Evolutionary conservation across 2,329 filamentous ascomycete species (phyloP).

Genomic region (Arthrobotrys iridis): DNA sequence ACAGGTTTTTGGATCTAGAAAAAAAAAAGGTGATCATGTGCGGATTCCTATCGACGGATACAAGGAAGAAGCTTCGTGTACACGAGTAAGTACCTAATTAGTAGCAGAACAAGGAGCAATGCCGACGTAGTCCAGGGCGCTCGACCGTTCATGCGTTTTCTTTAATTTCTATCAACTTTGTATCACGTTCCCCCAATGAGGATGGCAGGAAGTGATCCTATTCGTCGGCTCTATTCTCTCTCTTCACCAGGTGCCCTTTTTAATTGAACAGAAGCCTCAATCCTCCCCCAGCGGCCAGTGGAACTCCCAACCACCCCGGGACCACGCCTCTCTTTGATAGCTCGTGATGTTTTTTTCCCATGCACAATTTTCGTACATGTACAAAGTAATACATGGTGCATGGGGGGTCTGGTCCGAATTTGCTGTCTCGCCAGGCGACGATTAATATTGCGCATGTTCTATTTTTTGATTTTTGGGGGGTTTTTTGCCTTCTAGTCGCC

Average conservation of each 20-base stretch:
- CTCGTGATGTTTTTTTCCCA: no score
- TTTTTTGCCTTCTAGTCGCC: conserved; percentile 28
- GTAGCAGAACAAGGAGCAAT: neutral
- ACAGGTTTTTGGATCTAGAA: neutral
- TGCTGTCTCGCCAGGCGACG: conserved; percentile 19
- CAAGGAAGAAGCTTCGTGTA: neutral
- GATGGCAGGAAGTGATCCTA: conserved; percentile 2
- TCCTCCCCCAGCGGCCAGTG: no score
- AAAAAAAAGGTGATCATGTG: neutral
- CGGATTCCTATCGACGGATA: neutral
- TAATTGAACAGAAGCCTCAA: no score
- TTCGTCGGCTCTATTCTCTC: neutral
- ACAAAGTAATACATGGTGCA: neutral
- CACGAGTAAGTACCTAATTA: neutral
- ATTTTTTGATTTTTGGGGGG: conserved; percentile 12
- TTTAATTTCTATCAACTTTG: conserved; percentile 9
- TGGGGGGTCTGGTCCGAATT: no score
- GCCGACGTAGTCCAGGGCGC: conserved; percentile 24
- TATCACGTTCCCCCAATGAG: conserved; percentile 19
- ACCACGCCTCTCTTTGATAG: neutral
- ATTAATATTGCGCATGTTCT: conserved; percentile 23
- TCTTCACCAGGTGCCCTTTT: neutral
- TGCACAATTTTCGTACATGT: neutral
- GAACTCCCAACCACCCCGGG: neutral
- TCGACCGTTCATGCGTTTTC: conserved; percentile 14